phyloP scores from a whole-genome alignment of 2,329 filamentous ascomycete genomes.

The Colletotrichum sp. region DNA sequence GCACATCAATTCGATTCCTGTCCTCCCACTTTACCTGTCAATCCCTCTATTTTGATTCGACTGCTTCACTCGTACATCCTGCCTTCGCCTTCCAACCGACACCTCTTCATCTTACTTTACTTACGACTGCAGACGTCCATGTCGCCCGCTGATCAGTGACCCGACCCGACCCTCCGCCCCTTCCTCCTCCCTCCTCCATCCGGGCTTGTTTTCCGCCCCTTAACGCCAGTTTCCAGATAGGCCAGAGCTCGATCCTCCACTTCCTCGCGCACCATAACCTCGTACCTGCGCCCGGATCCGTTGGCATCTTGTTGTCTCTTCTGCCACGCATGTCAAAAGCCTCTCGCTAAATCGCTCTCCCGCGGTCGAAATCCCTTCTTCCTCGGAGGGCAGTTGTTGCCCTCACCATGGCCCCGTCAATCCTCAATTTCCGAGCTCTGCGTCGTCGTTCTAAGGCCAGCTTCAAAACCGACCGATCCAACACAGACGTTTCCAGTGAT shows the following conservation, averaged over 20 bases:
- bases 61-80: neutral
- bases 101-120: neutral
- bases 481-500: slow-evolving; percentile 62
- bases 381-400: slow-evolving; percentile 5
- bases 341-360: neutral
- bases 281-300: neutral
- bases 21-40: neutral
- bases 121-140: neutral
- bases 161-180: neutral
- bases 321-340: neutral
- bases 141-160: slow-evolving; percentile 4
- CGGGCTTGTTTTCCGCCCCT: neutral
- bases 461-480: slow-evolving; percentile 68
- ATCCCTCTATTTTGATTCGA: neutral
- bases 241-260: neutral
- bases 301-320: neutral
- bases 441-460: slow-evolving; percentile 79
- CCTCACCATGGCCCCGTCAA: slow-evolving; percentile 61
- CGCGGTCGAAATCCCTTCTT: neutral
- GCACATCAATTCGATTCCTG: neutral
- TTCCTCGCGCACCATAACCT: neutral
- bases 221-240: neutral
- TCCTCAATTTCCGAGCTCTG: slow-evolving; percentile 73
- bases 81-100: neutral
- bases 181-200: neutral